Evolutionary conservation across 192 early-diverging fungal genomes (phyloP), one percentile per base, ranked within the genome.

Genomic region (Podila verticillata): DNA sequence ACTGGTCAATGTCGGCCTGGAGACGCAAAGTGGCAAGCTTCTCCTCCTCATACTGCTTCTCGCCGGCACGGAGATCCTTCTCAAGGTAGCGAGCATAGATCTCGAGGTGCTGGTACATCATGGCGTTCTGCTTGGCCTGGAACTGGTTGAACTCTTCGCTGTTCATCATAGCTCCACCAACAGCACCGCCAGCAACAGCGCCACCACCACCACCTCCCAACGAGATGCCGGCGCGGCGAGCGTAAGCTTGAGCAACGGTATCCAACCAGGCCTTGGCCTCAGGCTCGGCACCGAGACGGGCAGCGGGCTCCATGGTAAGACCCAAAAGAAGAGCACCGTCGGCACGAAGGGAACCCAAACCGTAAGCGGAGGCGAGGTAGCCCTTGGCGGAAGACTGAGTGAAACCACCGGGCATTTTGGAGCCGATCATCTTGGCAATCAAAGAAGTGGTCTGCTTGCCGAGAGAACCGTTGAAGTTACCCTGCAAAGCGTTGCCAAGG

Each of bases 401-500:
- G 77, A 94, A 95, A 44, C 96, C 95, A 82, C 93, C 96, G 61
- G 97, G 95, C 94, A 98, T 95, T 88, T 98, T 98, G 74, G 89
- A 85, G 54, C 86, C 75, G 39, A 98, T 85, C 88, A 98, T 84
- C 82, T 94, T 93, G 74, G 93, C 86, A 34, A 97, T 81, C 54
- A 98, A 83, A 2, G 86, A 88, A 47, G 75, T 88, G 29, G 91
- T 87, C 57, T 93, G 93, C 87, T 96, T 96, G 64, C 97, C 97
- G n/a, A 96, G 87, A 47, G 87, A 51, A 20, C 93, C 93, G 68
- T 84, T 83, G 87, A 91, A 89, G 36, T 72, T 63, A 30, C 88
- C 83, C 47, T 87, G 82, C 47, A 98, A 83, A 12, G 87, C 83
- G 30, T 88, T 83, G 31, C 90, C 89, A 28, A 98, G 90, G 75